Evolutionary conservation across 2,329 filamentous ascomycete genomes (phyloP).

Genomic region (Dactylonectria estremocensis): DNA sequence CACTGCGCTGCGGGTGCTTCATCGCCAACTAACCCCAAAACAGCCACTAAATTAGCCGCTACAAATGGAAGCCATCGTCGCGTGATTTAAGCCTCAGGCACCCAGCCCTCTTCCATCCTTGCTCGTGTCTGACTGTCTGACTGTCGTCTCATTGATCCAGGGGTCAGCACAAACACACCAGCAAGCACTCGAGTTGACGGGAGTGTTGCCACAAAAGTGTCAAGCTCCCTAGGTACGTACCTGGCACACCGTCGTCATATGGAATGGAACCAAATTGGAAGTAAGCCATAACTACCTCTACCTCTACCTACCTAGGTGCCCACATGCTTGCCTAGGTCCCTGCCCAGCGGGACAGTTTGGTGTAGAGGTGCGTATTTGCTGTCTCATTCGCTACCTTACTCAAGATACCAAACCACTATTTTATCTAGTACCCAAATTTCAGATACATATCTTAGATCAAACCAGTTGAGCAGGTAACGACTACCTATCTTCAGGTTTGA

Average conservation of each 20-base stretch:
- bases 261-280: no score
- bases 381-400: no score
- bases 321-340: no score
- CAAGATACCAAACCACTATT: no score
- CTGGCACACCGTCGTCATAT: no score
- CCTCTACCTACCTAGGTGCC: no score
- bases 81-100: conserved; percentile 49
- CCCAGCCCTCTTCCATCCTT: conserved; percentile 6
- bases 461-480: neutral
- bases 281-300: no score
- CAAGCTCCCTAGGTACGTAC: neutral
- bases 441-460: no score
- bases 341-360: no score
- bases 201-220: no score
- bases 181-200: neutral
- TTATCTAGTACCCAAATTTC: no score
- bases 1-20: neutral
- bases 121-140: neutral
- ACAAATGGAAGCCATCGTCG: conserved; percentile 33
- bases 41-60: conserved; percentile 40
- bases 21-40: conserved; percentile 20
- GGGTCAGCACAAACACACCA: neutral
- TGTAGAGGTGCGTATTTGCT: no score
- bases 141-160: neutral
- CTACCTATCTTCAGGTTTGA: neutral